Percentiles rank a stretch among this genome's conserved stretches.
Evolutionary conservation across 768 basidiomycete genomes (phyloP).

Genomic region (Boletus pseudo-olivaceus): DNA sequence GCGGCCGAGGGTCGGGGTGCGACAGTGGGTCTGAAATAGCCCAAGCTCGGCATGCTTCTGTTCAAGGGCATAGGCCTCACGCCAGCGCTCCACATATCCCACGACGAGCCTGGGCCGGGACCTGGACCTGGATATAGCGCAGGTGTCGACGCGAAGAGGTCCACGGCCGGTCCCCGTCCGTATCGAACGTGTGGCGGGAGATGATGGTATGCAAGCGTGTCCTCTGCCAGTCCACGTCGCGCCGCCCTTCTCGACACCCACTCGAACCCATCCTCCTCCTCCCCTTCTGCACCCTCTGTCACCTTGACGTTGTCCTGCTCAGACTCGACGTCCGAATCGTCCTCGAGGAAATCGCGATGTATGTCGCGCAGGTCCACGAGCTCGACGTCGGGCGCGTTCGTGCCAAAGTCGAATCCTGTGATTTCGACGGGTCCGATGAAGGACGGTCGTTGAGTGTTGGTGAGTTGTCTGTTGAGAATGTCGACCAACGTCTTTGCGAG

Average conservation of each 20-base stretch:
- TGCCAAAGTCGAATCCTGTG: slow-evolving; percentile 85
- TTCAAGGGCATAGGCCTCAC: slow-evolving; percentile 11
- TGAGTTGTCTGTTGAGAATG: slow-evolving; percentile 76
- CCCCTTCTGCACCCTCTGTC: slow-evolving; percentile 52
- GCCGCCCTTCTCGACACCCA: slow-evolving; percentile 72
- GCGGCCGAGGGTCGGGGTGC: slow-evolving; percentile 21
- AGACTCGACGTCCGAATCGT: slow-evolving; percentile 39
- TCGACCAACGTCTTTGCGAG: slow-evolving; percentile 68
- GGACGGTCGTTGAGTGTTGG: slow-evolving; percentile 71
- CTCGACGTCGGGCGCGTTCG: slow-evolving; percentile 77
- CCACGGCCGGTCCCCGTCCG: slow-evolving; percentile 51
- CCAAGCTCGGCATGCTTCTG: slow-evolving; percentile 38
- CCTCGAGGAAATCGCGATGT: slow-evolving; percentile 90
- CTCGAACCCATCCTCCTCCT: slow-evolving; percentile 77
- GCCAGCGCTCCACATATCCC: slow-evolving; percentile 43
- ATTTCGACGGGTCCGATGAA: slow-evolving; percentile 93
- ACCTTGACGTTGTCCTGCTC: slow-evolving; percentile 41
- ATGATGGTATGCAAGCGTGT: slow-evolving; percentile 60
- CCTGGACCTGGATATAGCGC: slow-evolving; percentile 32
- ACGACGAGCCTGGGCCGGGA: slow-evolving; percentile 24
- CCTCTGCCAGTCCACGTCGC: slow-evolving; percentile 48
- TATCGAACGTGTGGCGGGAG: slow-evolving; percentile 73
- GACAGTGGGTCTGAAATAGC: slow-evolving; percentile 34
- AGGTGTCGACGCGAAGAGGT: slow-evolving; percentile 57
- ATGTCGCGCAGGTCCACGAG: slow-evolving; percentile 91